Base-by-base conservation (phyloP, 2,329 filamentous ascomycete genomes). In the Alternaria ventricosa region DNA sequence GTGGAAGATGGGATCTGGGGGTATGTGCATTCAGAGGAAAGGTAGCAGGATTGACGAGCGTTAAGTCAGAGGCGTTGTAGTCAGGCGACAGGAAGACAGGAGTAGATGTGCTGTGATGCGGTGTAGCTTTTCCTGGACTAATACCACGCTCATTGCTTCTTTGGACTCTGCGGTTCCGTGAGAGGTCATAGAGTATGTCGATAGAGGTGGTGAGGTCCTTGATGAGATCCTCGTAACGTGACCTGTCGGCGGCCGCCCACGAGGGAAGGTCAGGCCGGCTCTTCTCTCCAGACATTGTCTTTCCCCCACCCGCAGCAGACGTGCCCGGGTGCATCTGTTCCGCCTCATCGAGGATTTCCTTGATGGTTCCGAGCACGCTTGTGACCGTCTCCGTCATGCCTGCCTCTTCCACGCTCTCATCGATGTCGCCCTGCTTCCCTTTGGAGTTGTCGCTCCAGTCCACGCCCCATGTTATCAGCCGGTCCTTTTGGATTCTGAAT, bases 281-380 rank as follows among this genome's bases (percentile, higher is more conserved):
- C 65, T 82, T 80, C 61, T 82, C 74, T 50, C 71, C 76, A 64
- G 75, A 70, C 55, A 78, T 53, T 57, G 69, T 71, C 67, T 77
- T 78, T 44, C 57, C 67, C 25, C 65, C 78, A 44, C 68, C 79
- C 46, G 76, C 71, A 67, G 74, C 63, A 56, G 75, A 75, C 36
- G 74, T 73, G 53, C 73, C 72, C 85, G 88, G 83, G 86, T 90
- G 92, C 61, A 94, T 85, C 6, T 88, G 87, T 75, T 94, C 91
- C 2, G 90, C 90, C 78, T 94, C 91, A 60, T 91, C 90, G 47
- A 93, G 82, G 55, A 92, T 92, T 71, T 93, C 91, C 75, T 93
- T 92, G 75, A 94, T 93, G 54, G 91, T 94, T 15, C 87, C 88
- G 85, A 95, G 89, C 72, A 94, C 91, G 76, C 90, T 93, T 61